Conservation (phyloP, 108 stramenopile species). For the Pseudonitzschia delicatissima region DNA sequence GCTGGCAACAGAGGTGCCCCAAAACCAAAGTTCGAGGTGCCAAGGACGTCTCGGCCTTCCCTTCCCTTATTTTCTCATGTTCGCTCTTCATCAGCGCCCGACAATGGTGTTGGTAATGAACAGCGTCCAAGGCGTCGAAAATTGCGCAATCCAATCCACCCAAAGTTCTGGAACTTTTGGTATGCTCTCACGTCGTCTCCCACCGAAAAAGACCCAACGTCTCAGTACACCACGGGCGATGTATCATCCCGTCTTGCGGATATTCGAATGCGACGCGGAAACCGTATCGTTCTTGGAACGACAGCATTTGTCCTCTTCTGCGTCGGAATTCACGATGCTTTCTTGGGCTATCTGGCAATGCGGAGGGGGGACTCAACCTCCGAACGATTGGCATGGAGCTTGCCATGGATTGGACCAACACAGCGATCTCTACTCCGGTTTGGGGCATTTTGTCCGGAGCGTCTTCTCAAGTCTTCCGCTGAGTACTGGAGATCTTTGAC, state of each 20-base stretch:
- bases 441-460: conserved; percentile 35
- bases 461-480: neutral
- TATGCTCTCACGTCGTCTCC: no score
- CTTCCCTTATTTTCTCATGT: neutral
- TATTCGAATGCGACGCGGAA: no score
- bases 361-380: conserved; percentile 12
- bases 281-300: conserved; percentile 16
- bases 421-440: conserved; percentile 25
- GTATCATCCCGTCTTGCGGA: no score
- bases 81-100: neutral
- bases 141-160: neutral
- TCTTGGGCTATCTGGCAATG: conserved; percentile 26
- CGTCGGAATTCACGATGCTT: conserved; percentile 33
- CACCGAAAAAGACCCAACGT: no score
- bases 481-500: neutral
- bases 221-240: no score
- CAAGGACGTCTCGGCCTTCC: neutral
- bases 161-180: neutral
- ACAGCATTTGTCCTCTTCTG: conserved; percentile 15
- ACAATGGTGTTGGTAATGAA: neutral
- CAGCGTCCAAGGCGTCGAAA: neutral
- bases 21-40: neutral
- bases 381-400: conserved; percentile 23
- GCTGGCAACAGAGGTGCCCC: neutral
- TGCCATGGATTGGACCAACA: conserved; percentile 34